Base-by-base conservation (phyloP, 2,329 filamentous ascomycete genomes). In the Penicillium psychrosexuale region DNA sequence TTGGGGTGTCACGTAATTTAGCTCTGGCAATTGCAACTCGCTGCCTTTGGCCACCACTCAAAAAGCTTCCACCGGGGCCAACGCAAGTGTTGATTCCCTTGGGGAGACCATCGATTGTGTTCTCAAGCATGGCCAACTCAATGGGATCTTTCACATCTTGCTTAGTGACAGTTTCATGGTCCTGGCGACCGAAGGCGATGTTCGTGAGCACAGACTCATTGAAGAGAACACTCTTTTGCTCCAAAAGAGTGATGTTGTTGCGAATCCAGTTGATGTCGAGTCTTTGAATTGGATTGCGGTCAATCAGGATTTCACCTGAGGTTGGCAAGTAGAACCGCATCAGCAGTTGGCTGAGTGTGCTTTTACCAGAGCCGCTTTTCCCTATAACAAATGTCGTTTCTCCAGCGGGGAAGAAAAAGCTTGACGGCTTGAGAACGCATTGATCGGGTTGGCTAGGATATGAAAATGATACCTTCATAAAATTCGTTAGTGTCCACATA, bases 301-400 rank as follows among this genome's bases (percentile, higher is more conserved):
- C 91, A 9, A 97, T 75, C 0, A 80, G 69, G 15, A 97, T 85
- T 0, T 82, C 71, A 0, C 92, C 93, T 0, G 75, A 75, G 0
- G 75, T 71, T 0, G 89, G 84, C 7, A 83, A 77, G 66, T 97
- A 96, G 63, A 95, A 89, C 12, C 86, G 84, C 47, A 91, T 79
- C 0, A 97, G 78, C 0, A 97, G 79, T 66, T 90, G 91, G 1
- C 88, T 86, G 1, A 97, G 68, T 0, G 93, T 97, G 63, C 91
- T 96, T 71, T 97, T 97, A 0, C 93, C 93, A 2, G 90, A 96
- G 0, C 94, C 94, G 66, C 91, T 96, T 64, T 82, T 83, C 0
- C 93, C 94, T 47, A 97, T 84, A 2, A 97, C 79, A 66, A 94
- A 97, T 0, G 86, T 90, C 3, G 87, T 84, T 58, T 89, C 79